Evolutionary conservation across 345 rosid species (phyloP).

Genomic region (Salix udensis): DNA sequence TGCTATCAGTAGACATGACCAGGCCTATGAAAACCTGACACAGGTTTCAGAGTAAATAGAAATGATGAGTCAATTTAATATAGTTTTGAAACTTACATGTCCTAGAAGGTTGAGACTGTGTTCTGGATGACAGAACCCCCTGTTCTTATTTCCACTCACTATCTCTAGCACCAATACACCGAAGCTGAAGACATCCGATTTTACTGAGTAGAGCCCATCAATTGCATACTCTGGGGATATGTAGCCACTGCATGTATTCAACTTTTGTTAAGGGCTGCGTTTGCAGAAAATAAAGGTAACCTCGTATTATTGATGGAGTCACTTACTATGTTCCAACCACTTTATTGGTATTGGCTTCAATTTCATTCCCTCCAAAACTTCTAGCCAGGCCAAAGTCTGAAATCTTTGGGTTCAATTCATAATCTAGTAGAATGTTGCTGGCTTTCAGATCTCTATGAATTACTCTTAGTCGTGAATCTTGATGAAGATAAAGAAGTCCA

Average conservation of each 20-base stretch:
- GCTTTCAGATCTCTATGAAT: conserved; percentile 15
- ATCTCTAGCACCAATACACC: conserved; percentile 2
- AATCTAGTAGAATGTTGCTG: not conserved
- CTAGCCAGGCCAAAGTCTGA: conserved; percentile 12
- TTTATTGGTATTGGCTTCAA: not conserved
- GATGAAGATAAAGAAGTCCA: conserved; percentile 26
- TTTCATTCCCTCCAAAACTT: conserved; percentile 3
- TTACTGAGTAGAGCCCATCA: not conserved
- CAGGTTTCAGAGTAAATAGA: not conserved
- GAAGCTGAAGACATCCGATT: conserved; percentile 10
- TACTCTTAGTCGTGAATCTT: not conserved
- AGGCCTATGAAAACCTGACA: not conserved
- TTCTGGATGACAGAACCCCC: not conserved
- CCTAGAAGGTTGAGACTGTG: not conserved
- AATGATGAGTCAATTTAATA: too few species aligned
- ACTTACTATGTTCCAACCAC: conserved; percentile 9
- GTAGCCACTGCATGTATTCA: conserved; percentile 3
- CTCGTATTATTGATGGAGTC: not conserved
- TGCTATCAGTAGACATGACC: not conserved
- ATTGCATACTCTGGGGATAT: conserved; percentile 10
- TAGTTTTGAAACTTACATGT: not conserved
- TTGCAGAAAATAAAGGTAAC: not conserved
- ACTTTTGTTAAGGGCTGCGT: too few species aligned
- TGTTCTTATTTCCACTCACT: not conserved
- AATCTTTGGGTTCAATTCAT: not conserved